These are phyloP conservation scores for Monosporascus sp. DNA, from an alignment of 2,329 filamentous ascomycete genomes.

Conservation along the genomic window DNA sequence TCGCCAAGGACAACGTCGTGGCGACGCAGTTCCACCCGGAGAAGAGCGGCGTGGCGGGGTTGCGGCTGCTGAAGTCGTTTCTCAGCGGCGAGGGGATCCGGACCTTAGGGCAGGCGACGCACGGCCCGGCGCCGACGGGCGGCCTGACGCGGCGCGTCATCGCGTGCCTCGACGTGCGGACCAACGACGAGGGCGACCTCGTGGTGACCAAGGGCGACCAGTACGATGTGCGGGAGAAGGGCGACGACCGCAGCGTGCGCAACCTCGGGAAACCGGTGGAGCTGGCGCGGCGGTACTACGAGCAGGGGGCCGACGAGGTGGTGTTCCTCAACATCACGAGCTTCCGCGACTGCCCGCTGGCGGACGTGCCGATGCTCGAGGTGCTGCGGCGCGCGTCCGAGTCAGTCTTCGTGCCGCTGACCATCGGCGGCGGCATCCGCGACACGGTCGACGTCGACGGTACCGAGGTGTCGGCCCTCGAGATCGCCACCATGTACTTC, in stretches of 20 bases:
- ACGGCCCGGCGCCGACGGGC: constrained; percentile 37
- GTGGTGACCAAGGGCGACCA: constrained; percentile 98
- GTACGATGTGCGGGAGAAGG: constrained; percentile 94
- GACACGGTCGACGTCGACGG: constrained; percentile 89
- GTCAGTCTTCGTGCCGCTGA: constrained; percentile 93
- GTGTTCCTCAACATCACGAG: constrained; percentile 98
- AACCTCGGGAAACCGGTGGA: constrained; percentile 97
- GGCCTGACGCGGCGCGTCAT: constrained; percentile 91
- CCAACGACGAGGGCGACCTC: constrained; percentile 89
- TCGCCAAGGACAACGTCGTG: constrained; percentile 79
- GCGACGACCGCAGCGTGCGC: constrained; percentile 61
- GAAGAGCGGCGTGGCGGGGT: constrained; percentile 86
- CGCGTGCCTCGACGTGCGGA: constrained; percentile 89
- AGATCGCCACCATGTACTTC: constrained; percentile 97
- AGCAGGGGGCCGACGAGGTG: constrained; percentile 92
- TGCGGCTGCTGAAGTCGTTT: constrained; percentile 81
- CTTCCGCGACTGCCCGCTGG: constrained; percentile 90
- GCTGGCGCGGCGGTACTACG: constrained; percentile 89
- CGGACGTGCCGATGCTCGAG: constrained; percentile 93
- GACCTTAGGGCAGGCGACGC: constrained; percentile 35
- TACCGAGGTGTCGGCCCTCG: constrained; percentile 77
- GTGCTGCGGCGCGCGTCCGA: constrained; percentile 79
- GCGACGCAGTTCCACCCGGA: constrained; percentile 97
- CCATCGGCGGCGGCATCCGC: constrained; percentile 90
- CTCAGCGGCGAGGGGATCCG: constrained; percentile 62